Evolutionary conservation across 768 basidiomycete species (phyloP), one percentile per base, ranked within the genome.

Genomic region (Sistotremastrum niveocremeum): DNA sequence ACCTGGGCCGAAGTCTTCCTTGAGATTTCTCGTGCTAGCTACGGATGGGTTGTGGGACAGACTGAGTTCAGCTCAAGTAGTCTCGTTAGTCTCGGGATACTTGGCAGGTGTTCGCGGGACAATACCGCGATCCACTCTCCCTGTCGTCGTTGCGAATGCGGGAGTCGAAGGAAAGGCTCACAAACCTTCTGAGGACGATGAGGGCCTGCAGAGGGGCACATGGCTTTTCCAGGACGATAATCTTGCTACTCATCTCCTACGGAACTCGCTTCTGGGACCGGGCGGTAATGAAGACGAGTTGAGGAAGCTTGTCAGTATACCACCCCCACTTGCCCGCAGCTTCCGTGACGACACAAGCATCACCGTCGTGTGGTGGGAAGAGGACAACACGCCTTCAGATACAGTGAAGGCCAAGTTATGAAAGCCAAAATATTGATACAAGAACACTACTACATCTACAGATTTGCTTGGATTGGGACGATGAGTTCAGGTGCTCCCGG

Each of bases 211-310:
- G 6, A 33, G 50, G 11, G 77, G 77, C 9, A 67, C 70, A 7
- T 90, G 87, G 87, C 71, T 74, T 6, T 94, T 93, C 53, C 73
- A 69, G 41, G 86, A 91, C 55, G 78, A 79, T 11, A 84, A 89
- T 54, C 56, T 85, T 46, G 73, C 81, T 49, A 77, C 83, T 36
- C 90, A 93, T 61, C 65, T 94, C 11, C 87, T 93, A 47, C 72
- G 89, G 50, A 94, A 94, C 57, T 86, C 89, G n/a, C 77, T 91
- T 49, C 87, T 87, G n/a, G 88, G 90, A 32, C 20, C 20, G 20
- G 56, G 52, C 2, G 84, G 75, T 2, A 74, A 91, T 56, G 68
- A 73, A 45, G 56, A 47, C 41, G 61, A 62, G 42, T 67, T 93
- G 48, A 71, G 77, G 42, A 70, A 65, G 57, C 50, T 77, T 46